Evolutionary conservation across 495 filamentous ascomycete species (phyloP).

Genomic region (Hyaloscypha variabilis): DNA sequence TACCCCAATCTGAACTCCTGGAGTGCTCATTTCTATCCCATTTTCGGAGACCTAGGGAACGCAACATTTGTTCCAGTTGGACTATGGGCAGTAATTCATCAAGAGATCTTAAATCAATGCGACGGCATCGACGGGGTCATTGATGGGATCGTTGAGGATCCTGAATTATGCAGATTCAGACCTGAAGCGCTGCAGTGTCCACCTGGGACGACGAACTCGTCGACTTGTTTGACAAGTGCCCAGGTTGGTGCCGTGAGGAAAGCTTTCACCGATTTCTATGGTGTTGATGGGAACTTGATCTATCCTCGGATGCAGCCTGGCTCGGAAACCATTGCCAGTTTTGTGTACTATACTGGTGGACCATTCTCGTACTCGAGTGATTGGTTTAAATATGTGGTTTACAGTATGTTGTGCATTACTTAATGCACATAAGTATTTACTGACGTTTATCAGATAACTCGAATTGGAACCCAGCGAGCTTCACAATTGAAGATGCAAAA

Average conservation of each 20-base stretch:
- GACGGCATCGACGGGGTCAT: slow-evolving; percentile 64
- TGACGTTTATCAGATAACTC: slow-evolving; percentile 35
- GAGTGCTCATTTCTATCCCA: slow-evolving; percentile 47
- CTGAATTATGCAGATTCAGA: slow-evolving; percentile 58
- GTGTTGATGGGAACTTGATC: slow-evolving; percentile 47
- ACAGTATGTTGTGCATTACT: slow-evolving; percentile 30
- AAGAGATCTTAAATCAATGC: slow-evolving; percentile 63
- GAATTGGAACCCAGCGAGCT: slow-evolving; percentile 45
- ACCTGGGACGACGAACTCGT: slow-evolving; percentile 32
- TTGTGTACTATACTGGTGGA: slow-evolving; percentile 23
- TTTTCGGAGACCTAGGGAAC: slow-evolving; percentile 44
- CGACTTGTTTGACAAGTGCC: slow-evolving; percentile 53
- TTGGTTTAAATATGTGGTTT: slow-evolving; percentile 57
- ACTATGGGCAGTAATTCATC: slow-evolving; percentile 60
- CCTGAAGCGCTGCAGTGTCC: slow-evolving; percentile 56
- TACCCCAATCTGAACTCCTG: slow-evolving; percentile 48
- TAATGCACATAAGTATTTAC: not conserved
- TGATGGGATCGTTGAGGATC: slow-evolving; percentile 67
- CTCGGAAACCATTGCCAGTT: slow-evolving; percentile 34
- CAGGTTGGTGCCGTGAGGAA: slow-evolving; percentile 48
- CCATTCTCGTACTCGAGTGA: slow-evolving; percentile 32
- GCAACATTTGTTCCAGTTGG: slow-evolving; percentile 57
- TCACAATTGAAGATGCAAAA: slow-evolving; percentile 30
- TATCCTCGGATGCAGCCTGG: slow-evolving; percentile 52
- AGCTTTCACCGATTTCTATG: slow-evolving; percentile 50